Evolutionary conservation across 2,329 filamentous ascomycete species (phyloP).

Genomic region (Drechslerella dactyloides): DNA sequence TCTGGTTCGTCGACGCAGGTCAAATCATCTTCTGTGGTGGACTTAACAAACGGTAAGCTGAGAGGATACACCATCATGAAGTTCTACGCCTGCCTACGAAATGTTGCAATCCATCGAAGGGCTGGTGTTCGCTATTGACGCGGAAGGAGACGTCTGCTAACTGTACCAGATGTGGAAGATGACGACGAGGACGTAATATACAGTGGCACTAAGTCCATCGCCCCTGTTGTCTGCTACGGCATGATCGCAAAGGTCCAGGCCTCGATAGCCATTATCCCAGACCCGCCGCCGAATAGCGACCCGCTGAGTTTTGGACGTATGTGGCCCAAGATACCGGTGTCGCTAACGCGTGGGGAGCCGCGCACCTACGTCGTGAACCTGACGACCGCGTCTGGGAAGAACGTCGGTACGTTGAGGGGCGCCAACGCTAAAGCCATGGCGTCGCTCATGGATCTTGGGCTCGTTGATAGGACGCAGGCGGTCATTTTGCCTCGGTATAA

Average conservation of each 20-base stretch:
- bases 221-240: conserved; percentile 43
- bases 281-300: conserved; percentile 42
- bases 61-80: background rate
- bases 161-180: conserved; percentile 19
- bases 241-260: conserved; percentile 45
- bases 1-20: conserved; percentile 28
- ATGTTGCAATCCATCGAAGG: too few species aligned
- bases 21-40: conserved; percentile 34
- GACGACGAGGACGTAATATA: conserved; percentile 49
- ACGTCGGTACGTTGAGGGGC: conserved; percentile 35
- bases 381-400: conserved; percentile 38
- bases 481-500: conserved; percentile 45
- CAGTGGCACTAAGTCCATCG: conserved; percentile 39
- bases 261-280: conserved; percentile 40
- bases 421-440: conserved; percentile 49
- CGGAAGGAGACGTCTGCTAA: conserved; percentile 2
- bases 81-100: background rate
- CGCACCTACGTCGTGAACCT: conserved; percentile 41
- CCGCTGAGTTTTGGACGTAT: conserved; percentile 44
- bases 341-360: conserved; percentile 33
- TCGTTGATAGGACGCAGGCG: conserved; percentile 44
- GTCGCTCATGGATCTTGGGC: conserved; percentile 42
- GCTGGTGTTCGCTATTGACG: background rate
- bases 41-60: conserved; percentile 42
- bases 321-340: conserved; percentile 46